Percentiles rank a stretch among this genome's conserved stretches.
phyloP scores from a whole-genome alignment of 768 basidiomycete genomes.

The Macrolepiota dolichaula region DNA sequence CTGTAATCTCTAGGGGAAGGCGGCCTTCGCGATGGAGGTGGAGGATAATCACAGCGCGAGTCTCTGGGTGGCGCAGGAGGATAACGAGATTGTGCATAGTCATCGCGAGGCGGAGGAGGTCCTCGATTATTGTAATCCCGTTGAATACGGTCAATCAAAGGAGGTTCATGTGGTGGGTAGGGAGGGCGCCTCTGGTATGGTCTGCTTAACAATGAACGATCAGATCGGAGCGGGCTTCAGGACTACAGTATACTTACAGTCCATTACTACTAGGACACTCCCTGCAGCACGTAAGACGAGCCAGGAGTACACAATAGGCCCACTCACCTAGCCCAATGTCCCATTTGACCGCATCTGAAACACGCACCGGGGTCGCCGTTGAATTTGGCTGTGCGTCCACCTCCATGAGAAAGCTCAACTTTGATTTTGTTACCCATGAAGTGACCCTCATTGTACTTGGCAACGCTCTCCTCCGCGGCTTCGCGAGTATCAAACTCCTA shows the following conservation, averaged over 20 bases:
- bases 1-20: constrained; percentile 63
- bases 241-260: constrained; percentile 38
- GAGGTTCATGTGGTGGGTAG: constrained; percentile 43
- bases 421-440: constrained; percentile 94
- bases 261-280: constrained; percentile 65
- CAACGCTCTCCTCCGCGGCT: constrained; percentile 83
- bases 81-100: constrained; percentile 43
- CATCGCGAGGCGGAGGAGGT: constrained; percentile 48
- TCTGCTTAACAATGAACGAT: constrained; percentile 14
- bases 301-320: not conserved
- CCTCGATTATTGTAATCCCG: constrained; percentile 49
- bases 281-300: constrained; percentile 31
- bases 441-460: constrained; percentile 84
- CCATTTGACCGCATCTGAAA: constrained; percentile 81
- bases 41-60: constrained; percentile 59
- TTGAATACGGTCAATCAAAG: constrained; percentile 58
- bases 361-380: constrained; percentile 86
- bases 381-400: constrained; percentile 76
- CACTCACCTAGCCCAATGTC: constrained; percentile 85
- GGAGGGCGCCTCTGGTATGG: constrained; percentile 37
- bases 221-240: not conserved
- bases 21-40: constrained; percentile 46
- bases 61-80: constrained; percentile 43
- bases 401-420: constrained; percentile 83
- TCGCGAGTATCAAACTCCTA: constrained; percentile 83